Evolutionary conservation across 106 monocot genomes (phyloP).

Genomic region (Dendrobium officinale): DNA sequence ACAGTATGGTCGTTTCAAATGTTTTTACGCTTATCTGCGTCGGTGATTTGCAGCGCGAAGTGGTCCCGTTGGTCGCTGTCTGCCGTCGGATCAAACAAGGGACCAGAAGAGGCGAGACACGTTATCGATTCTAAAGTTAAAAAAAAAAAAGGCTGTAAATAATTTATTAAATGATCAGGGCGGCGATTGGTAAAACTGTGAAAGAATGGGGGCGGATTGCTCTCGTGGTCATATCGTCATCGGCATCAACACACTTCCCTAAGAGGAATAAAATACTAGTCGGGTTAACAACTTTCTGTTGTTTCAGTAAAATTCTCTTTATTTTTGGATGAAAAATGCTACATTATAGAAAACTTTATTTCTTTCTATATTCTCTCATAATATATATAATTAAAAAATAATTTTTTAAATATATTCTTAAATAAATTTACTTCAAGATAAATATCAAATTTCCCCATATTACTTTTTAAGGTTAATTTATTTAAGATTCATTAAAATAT

Average conservation of each 20-base stretch:
- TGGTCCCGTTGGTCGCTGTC: neutral
- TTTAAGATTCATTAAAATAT: too few species aligned
- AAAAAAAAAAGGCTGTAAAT: neutral
- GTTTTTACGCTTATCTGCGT: too few species aligned
- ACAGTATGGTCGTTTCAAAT: too few species aligned
- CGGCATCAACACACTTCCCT: neutral
- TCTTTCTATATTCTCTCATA: too few species aligned
- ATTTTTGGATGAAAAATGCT: neutral
- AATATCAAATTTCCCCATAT: neutral
- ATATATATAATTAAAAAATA: too few species aligned
- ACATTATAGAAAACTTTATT: too few species aligned
- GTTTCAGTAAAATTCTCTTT: neutral
- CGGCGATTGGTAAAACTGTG: neutral
- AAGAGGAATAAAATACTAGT: neutral
- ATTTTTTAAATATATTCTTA: too few species aligned
- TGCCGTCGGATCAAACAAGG: neutral
- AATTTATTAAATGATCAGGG: neutral
- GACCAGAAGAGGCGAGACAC: neutral
- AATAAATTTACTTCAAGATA: neutral
- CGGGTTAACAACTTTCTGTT: neutral
- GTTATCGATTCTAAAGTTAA: neutral
- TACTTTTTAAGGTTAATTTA: neutral
- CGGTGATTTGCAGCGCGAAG: neutral
- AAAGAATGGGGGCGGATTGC: neutral
- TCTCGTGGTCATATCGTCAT: slow-evolving; percentile 5